A percentile compares a stretch with the other conserved stretches of the same genome.
phyloP scores from a whole-genome alignment of 768 basidiomycete genomes.

The Boletus subparvulus region DNA sequence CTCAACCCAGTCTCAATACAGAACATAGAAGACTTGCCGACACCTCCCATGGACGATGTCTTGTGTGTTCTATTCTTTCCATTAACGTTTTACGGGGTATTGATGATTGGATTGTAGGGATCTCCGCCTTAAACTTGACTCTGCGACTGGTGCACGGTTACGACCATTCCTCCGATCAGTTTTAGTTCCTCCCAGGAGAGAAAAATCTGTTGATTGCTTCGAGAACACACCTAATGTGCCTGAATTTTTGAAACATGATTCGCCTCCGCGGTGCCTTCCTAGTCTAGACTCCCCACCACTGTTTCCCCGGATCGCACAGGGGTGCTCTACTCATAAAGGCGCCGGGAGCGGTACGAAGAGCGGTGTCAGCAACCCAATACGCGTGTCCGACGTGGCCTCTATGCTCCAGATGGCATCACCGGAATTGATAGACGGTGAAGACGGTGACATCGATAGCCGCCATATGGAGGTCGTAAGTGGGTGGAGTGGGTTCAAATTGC shows the following conservation, averaged over 20 bases:
- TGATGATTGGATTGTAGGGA: slow-evolving; percentile 23
- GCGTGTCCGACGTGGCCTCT: slow-evolving; percentile 28
- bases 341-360: background rate
- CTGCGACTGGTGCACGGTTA: slow-evolving; percentile 24
- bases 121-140: slow-evolving; percentile 31
- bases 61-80: slow-evolving; percentile 36
- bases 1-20: slow-evolving; percentile 31
- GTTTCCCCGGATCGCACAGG: slow-evolving; percentile 37
- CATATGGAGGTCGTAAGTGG: slow-evolving; percentile 63
- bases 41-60: slow-evolving; percentile 35
- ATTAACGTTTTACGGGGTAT: background rate
- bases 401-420: slow-evolving; percentile 24
- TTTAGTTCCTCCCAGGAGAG: slow-evolving; percentile 16
- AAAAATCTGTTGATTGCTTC: slow-evolving; percentile 9
- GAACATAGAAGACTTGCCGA: slow-evolving; percentile 30
- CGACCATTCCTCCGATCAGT: slow-evolving; percentile 30
- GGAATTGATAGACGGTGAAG: slow-evolving; percentile 37
- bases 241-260: slow-evolving; percentile 33
- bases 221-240: slow-evolving; percentile 19
- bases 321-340: background rate
- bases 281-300: slow-evolving; percentile 42
- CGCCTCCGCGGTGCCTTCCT: slow-evolving; percentile 25
- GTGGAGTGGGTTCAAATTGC: slow-evolving; percentile 50
- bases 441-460: slow-evolving; percentile 43
- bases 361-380: slow-evolving; percentile 8